These are phyloP conservation scores for Russula sp. DNA, from an alignment of 768 basidiomycete genomes.

Conservation along the genomic window DNA sequence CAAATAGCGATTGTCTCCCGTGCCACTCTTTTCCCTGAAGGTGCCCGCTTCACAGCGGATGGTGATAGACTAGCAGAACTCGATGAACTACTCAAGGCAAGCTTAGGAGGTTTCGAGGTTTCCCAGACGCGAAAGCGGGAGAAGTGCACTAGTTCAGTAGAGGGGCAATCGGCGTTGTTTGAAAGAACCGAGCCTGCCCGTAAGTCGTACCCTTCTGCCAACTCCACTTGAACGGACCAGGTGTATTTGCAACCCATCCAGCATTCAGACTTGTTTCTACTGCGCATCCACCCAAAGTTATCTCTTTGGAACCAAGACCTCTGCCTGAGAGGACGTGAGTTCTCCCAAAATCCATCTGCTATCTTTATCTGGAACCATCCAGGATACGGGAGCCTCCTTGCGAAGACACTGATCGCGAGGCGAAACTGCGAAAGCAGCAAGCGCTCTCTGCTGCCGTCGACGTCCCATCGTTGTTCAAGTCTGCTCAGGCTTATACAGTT, in stretches of 20 bases:
- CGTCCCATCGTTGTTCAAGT: slow-evolving; percentile 26
- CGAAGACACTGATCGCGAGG: slow-evolving; percentile 31
- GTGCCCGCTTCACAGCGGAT: background rate
- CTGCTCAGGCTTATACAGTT: slow-evolving; percentile 25
- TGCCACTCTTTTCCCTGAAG: slow-evolving; percentile 1
- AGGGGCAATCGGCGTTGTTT: background rate
- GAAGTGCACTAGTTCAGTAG: background rate
- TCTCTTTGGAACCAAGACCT: slow-evolving; percentile 18
- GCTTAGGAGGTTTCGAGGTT: background rate
- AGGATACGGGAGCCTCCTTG: slow-evolving; percentile 29
- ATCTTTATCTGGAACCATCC: background rate
- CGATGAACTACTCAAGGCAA: slow-evolving; percentile 11
- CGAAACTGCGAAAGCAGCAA: slow-evolving; percentile 25
- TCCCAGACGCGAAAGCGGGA: slow-evolving; percentile 10
- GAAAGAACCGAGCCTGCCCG: background rate
- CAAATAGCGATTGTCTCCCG: slow-evolving; percentile 7
- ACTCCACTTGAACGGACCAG: background rate
- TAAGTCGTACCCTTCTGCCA: background rate
- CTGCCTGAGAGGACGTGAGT: slow-evolving; percentile 14
- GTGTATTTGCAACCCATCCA: background rate
- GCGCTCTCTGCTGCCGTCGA: slow-evolving; percentile 31
- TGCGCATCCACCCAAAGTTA: slow-evolving; percentile 3
- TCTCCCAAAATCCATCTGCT: background rate
- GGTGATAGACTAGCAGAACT: slow-evolving; percentile 1
- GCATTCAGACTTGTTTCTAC: slow-evolving; percentile 22